Evolutionary conservation across 2,329 filamentous ascomycete species (phyloP).

Genomic region (Pyrenophora graminea): DNA sequence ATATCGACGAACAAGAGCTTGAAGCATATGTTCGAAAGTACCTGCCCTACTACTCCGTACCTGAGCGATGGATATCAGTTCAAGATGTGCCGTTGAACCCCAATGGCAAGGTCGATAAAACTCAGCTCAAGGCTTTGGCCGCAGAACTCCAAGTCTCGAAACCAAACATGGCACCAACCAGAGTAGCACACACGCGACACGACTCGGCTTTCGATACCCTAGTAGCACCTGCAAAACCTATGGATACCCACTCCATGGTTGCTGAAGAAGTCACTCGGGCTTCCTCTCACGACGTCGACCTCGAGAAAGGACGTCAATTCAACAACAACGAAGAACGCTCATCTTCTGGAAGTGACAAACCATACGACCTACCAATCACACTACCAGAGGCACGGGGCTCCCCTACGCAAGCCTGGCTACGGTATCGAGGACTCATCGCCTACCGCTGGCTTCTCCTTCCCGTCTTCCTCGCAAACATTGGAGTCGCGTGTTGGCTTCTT

Average conservation of each 20-base stretch:
- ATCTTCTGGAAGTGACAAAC: constrained; percentile 13
- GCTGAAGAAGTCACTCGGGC: background rate
- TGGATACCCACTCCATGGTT: background rate
- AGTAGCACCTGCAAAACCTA: background rate
- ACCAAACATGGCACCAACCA: background rate
- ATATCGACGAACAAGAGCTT: constrained; percentile 41
- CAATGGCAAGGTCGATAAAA: constrained; percentile 64
- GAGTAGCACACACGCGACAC: background rate
- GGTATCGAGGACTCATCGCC: constrained; percentile 38
- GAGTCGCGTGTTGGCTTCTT: constrained; percentile 33
- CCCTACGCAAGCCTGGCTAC: constrained; percentile 38
- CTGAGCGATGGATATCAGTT: constrained; percentile 52
- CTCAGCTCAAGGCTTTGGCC: constrained; percentile 46
- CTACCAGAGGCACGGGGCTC: constrained; percentile 34
- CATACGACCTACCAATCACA: constrained; percentile 21
- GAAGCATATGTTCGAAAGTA: constrained; percentile 48
- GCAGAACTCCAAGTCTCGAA: background rate
- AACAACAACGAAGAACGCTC: constrained; percentile 17
- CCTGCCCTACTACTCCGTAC: constrained; percentile 62
- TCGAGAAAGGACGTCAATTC: constrained; percentile 16
- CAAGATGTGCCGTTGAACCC: constrained; percentile 55
- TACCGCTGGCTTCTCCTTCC: constrained; percentile 40
- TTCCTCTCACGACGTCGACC: constrained; percentile 1
- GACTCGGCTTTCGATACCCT: constrained; percentile 4
- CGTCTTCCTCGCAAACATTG: constrained; percentile 34